Evolutionary conservation across 108 stramenopile species (phyloP).

Genomic region (Stephanodiscus minutulus): DNA sequence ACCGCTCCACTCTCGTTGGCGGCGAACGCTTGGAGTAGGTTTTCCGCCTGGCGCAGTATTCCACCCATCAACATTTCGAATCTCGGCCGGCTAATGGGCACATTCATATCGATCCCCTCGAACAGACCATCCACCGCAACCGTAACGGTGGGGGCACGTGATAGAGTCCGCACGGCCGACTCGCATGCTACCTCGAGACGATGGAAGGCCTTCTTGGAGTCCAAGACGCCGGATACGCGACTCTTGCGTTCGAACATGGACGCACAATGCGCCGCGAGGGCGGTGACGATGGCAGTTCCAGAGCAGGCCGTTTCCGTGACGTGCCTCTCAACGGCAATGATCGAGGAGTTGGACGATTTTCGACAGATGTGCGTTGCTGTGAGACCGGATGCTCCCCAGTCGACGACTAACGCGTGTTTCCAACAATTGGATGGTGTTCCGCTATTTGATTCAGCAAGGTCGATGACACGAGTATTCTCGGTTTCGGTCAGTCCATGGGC

Average conservation of each 20-base stretch:
- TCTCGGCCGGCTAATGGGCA: constrained; percentile 65
- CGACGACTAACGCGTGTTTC: constrained; percentile 61
- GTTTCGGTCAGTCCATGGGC: constrained; percentile 58
- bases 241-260: constrained; percentile 76
- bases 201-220: constrained; percentile 64
- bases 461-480: constrained; percentile 22
- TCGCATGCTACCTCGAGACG: constrained; percentile 71
- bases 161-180: constrained; percentile 62
- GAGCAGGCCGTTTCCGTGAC: constrained; percentile 43
- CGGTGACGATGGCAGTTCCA: constrained; percentile 33
- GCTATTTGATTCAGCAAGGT: constrained; percentile 28
- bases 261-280: constrained; percentile 61
- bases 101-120: constrained; percentile 82
- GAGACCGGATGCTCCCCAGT: constrained; percentile 73
- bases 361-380: constrained; percentile 54
- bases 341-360: constrained; percentile 31
- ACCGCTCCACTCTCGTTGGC: constrained; percentile 10
- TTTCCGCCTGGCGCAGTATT: constrained; percentile 60
- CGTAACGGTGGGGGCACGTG: constrained; percentile 57
- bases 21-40: constrained; percentile 33
- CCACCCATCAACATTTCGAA: constrained; percentile 71
- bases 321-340: constrained; percentile 36
- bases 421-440: constrained; percentile 22
- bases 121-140: constrained; percentile 73
- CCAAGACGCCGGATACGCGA: constrained; percentile 61